phyloP scores from a whole-genome alignment of 495 filamentous ascomycete genomes.

The Daldinia decipiens region DNA sequence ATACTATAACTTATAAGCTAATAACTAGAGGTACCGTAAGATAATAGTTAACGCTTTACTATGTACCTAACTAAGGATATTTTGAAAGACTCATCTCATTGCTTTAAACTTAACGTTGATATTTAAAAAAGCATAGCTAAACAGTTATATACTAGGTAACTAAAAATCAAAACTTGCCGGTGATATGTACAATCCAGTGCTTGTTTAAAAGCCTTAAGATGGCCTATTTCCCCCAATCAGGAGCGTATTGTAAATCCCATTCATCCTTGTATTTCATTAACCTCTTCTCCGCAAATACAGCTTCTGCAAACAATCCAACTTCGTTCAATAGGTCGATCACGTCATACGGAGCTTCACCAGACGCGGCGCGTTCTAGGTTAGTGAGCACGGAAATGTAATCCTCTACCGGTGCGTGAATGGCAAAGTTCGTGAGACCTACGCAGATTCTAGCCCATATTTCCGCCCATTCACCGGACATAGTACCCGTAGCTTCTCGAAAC shows the following conservation, averaged over 20 bases:
- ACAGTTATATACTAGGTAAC: too few relatives aligned
- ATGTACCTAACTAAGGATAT: too few relatives aligned
- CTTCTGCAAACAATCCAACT: slow-evolving; percentile 29
- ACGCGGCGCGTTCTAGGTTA: neutral
- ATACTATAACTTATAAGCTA: too few relatives aligned
- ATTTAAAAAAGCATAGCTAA: too few relatives aligned
- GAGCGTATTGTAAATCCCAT: neutral
- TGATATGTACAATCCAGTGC: too few relatives aligned
- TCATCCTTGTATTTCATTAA: neutral
- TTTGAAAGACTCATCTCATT: too few relatives aligned
- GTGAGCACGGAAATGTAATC: slow-evolving; percentile 17
- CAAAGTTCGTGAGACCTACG: slow-evolving; percentile 44
- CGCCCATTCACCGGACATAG: slow-evolving; percentile 35
- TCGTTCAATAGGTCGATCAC: slow-evolving; percentile 32
- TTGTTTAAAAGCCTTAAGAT: neutral
- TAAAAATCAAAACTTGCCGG: too few relatives aligned
- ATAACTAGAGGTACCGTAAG: too few relatives aligned
- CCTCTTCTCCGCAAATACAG: slow-evolving; percentile 2
- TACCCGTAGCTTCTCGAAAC: slow-evolving; percentile 54
- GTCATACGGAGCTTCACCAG: slow-evolving; percentile 19
- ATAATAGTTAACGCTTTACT: too few relatives aligned
- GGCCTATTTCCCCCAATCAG: neutral
- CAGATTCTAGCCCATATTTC: slow-evolving; percentile 48
- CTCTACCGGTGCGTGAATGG: slow-evolving; percentile 14
- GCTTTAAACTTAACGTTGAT: too few relatives aligned